phyloP scores from a whole-genome alignment of 192 early-diverging fungal genomes.

The Pilobolus umbonatus region DNA sequence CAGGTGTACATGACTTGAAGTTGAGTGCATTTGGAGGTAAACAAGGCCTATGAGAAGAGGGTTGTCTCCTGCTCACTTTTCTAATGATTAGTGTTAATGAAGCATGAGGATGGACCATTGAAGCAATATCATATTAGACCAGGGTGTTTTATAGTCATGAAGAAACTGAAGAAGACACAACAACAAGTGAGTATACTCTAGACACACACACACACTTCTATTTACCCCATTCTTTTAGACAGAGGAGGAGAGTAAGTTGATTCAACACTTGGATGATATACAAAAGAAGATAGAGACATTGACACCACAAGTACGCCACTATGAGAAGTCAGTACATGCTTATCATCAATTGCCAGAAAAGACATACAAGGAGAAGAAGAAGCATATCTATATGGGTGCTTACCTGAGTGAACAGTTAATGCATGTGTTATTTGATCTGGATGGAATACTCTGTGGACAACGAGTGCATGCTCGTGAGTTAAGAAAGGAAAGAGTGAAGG shows the following conservation, averaged over 20 bases:
- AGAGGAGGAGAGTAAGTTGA: not conserved
- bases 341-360: not conserved
- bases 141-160: not conserved
- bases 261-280: not conserved
- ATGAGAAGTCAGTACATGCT: conserved; percentile 1
- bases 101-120: not conserved
- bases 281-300: not conserved
- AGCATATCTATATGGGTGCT: not conserved
- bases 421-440: conserved; percentile 12
- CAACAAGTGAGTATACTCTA: not conserved
- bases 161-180: conserved; percentile 2
- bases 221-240: not conserved
- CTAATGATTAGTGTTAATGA: not conserved
- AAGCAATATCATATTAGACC: conserved; percentile 1
- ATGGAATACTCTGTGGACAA: not conserved
- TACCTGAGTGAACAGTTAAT: conserved; percentile 7
- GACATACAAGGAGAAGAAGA: conserved; percentile 3
- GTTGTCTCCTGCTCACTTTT: too few relatives aligned
- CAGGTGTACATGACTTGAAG: not conserved
- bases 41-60: not conserved
- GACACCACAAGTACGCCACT: conserved; percentile 1
- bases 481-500: not conserved
- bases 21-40: conserved; percentile 10
- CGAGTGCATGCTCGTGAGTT: not conserved
- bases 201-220: not conserved